phyloP scores from a whole-genome alignment of 2,329 filamentous ascomycete species.

The Leptographium flavum region DNA sequence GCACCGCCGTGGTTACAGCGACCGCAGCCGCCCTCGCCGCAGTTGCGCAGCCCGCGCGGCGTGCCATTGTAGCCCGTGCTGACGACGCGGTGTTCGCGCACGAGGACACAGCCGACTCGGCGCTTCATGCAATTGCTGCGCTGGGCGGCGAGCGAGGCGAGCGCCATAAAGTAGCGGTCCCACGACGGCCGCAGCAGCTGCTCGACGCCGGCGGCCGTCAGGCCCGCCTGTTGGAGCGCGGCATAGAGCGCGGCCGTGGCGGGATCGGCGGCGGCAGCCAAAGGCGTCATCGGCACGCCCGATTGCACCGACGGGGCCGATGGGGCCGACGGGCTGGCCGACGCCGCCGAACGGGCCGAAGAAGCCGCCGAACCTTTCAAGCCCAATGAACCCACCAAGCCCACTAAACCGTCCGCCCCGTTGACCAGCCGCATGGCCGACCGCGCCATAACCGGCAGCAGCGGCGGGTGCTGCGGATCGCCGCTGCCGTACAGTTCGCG shows the following conservation, averaged over 20 bases:
- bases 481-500: constrained; percentile 55
- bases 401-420: constrained; percentile 24
- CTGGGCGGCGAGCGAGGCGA: constrained; percentile 82
- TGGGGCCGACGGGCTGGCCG: not conserved
- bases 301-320: not conserved
- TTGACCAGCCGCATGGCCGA: constrained; percentile 82
- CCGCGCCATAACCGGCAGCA: constrained; percentile 64
- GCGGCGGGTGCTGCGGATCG: constrained; percentile 29
- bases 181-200: constrained; percentile 73
- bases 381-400: too few relatives aligned
- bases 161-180: constrained; percentile 97
- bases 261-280: not conserved
- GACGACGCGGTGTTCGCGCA: constrained; percentile 73
- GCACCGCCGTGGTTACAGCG: constrained; percentile 73
- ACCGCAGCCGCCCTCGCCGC: constrained; percentile 78
- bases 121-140: constrained; percentile 98
- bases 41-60: constrained; percentile 78
- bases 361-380: not conserved
- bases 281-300: not conserved
- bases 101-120: constrained; percentile 85
- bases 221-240: constrained; percentile 58
- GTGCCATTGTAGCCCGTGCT: constrained; percentile 97
- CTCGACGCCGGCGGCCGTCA: constrained; percentile 46
- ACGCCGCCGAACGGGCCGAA: not conserved
- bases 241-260: constrained; percentile 40